Evolutionary conservation across 805 yeast genomes (phyloP), one percentile per base, ranked within the genome.

Genomic region (Saturnispora serradocipensis): DNA sequence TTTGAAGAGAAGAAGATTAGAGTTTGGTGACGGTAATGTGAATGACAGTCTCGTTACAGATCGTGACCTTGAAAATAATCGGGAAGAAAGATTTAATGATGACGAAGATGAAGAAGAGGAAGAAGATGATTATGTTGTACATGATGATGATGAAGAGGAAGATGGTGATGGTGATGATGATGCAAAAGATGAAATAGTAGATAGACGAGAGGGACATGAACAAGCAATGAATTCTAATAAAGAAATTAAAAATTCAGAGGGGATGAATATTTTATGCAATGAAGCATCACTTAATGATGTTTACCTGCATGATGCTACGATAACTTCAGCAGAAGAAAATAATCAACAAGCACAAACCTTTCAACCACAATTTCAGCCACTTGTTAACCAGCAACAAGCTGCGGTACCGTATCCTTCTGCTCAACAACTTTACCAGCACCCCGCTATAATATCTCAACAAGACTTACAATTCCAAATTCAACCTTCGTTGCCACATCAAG

Each of bases 1-100:
- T 45, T 30, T 59, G 22, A 58, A 49, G 40, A 56, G 59, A 28
- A 53, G 67, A 49, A 43, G 51, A 38, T 34, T 42, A 20, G 51
- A 49, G 25, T 39, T 24, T 24, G 44, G 30, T 22, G 44, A 24
- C 13, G 20, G 24, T 16, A 24, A 40, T 7, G n/a, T 8, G 9
- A 22, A 24, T 24, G 25, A 40, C 24, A 8, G 22, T n/a, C 4
- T n/a, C 22, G 40, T 24, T 22, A 24, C 30, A 5, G 44, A 40
- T 13, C 27, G 30, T 22, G 30, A 22, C 13, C 44, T 40, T 40
- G 44, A 40, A 24, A 40, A 24, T n/a, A 24, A 10, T 40, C 44
- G 44, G 15, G 46, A 49, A 9, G 51, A 49, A 11, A 16, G 44
- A 16, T 42, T 34, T 11, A 27, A 35, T 43, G 46, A 48, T 42